phyloP scores from a whole-genome alignment of 805 yeast genomes.

The Myxozyma mucilagina region DNA sequence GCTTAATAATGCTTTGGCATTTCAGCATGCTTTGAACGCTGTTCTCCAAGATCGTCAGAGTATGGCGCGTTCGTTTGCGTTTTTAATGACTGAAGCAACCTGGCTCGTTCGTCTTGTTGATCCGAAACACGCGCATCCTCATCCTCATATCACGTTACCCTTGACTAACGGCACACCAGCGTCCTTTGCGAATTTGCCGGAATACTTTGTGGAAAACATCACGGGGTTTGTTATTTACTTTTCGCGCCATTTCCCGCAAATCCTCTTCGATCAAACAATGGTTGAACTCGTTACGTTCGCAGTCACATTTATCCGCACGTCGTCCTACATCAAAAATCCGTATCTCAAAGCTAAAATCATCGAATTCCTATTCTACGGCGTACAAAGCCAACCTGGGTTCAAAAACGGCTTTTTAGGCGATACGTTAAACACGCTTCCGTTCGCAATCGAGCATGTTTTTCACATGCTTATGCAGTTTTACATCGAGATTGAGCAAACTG shows the following conservation, averaged over 20 bases:
- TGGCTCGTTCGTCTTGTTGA: slow-evolving; percentile 73
- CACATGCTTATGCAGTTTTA: slow-evolving; percentile 86
- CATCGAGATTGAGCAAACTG: slow-evolving; percentile 94
- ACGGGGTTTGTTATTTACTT: slow-evolving; percentile 68
- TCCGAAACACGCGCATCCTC: slow-evolving; percentile 66
- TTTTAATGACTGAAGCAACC: slow-evolving; percentile 70
- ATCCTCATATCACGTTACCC: slow-evolving; percentile 52
- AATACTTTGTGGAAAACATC: slow-evolving; percentile 78
- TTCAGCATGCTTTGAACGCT: slow-evolving; percentile 60
- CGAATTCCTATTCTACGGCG: slow-evolving; percentile 75
- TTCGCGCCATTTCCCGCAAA: slow-evolving; percentile 53
- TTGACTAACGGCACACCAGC: slow-evolving; percentile 57
- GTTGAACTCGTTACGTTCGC: slow-evolving; percentile 64
- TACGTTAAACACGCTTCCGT: slow-evolving; percentile 61
- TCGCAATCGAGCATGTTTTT: slow-evolving; percentile 65
- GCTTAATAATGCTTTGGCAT: slow-evolving; percentile 45
- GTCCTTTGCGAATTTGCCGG: slow-evolving; percentile 83
- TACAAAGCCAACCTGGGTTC: slow-evolving; percentile 49
- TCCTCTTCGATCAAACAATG: slow-evolving; percentile 48
- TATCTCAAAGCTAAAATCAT: slow-evolving; percentile 84
- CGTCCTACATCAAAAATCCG: slow-evolving; percentile 73
- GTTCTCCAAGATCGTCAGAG: slow-evolving; percentile 57
- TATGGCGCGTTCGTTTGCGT: slow-evolving; percentile 71
- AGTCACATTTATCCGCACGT: slow-evolving; percentile 71
- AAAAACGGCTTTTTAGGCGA: slow-evolving; percentile 66